Conservation (phyloP, 768 basidiomycete genomes). For the Piloderma croceum region DNA sequence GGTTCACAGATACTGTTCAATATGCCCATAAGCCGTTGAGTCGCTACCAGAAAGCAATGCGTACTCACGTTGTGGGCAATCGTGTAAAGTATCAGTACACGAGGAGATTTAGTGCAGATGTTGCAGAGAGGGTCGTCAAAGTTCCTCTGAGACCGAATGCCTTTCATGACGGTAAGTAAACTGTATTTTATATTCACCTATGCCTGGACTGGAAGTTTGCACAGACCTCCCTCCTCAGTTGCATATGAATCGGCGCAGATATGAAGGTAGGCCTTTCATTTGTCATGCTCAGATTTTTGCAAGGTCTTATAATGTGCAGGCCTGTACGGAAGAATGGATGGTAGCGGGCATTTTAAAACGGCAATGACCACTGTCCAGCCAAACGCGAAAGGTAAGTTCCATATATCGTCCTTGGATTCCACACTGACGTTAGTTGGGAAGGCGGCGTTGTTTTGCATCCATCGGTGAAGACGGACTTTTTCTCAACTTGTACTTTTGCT, state of each 20-base stretch:
- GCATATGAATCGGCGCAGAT: no score
- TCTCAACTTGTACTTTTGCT: constrained; percentile 1
- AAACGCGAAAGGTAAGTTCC: constrained; percentile 30
- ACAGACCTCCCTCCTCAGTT: no score
- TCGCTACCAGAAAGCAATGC: constrained; percentile 37
- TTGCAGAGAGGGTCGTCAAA: constrained; percentile 46
- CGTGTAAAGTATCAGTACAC: constrained; percentile 56
- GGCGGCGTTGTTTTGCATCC: constrained; percentile 41
- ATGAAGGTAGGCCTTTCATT: no score
- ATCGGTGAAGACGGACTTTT: no score
- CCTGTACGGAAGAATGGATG: constrained; percentile 53
- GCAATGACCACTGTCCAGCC: constrained; percentile 56
- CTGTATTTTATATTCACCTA: no score
- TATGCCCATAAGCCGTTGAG: constrained; percentile 42
- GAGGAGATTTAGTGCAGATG: constrained; percentile 27
- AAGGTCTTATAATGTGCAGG: constrained; percentile 32
- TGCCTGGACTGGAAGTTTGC: no score
- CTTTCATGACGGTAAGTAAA: no score
- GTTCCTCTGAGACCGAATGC: neutral
- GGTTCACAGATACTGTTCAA: constrained; percentile 38
- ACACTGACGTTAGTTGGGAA: no score
- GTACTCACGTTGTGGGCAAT: constrained; percentile 22
- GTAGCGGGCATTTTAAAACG: constrained; percentile 51
- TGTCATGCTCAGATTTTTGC: neutral
- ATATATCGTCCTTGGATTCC: neutral